A percentile compares a stretch with the other conserved stretches of the same genome.
Conservation (phyloP, 352 stramenopile genomes). For the Phytophthora crassamura region DNA sequence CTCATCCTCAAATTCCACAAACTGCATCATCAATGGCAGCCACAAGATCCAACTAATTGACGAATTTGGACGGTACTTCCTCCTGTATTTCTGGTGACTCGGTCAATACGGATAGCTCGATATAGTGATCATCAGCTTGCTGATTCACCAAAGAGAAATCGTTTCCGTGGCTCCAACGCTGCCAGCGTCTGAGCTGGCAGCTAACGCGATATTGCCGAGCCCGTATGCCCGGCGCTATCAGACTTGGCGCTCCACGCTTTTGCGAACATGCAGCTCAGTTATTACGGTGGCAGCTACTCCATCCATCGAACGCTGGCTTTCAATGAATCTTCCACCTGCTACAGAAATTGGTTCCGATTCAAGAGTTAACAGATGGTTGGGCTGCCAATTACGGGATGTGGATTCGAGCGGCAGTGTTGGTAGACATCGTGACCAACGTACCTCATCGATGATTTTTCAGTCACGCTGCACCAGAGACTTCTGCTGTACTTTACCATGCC, state of each 20-base stretch:
- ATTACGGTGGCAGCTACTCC: slow-evolving; percentile 20
- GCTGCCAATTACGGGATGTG: slow-evolving; percentile 21
- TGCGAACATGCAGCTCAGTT: slow-evolving; percentile 16
- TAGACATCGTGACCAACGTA: slow-evolving; percentile 6
- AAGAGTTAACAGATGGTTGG: slow-evolving; percentile 9
- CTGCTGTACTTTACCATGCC: slow-evolving; percentile 3
- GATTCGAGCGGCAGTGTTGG: slow-evolving; percentile 11
- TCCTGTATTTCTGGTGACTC: no score
- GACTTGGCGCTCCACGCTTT: neutral
- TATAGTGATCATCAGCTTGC: no score
- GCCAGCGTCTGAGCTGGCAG: no score
- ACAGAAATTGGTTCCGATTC: slow-evolving; percentile 13
- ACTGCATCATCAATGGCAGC: no score
- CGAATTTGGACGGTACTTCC: no score
- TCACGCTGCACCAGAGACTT: neutral
- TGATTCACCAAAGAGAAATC: no score
- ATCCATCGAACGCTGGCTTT: slow-evolving; percentile 14
- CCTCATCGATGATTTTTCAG: slow-evolving; percentile 9
- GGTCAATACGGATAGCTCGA: no score
- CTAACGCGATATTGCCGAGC: no score
- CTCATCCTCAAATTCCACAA: no score
- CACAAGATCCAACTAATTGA: no score
- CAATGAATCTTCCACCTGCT: slow-evolving; percentile 1
- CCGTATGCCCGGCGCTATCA: no score
- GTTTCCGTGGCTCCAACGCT: no score